Base-by-base conservation (phyloP, 441 rosid genomes). In the Raphanus hybrid region DNA sequence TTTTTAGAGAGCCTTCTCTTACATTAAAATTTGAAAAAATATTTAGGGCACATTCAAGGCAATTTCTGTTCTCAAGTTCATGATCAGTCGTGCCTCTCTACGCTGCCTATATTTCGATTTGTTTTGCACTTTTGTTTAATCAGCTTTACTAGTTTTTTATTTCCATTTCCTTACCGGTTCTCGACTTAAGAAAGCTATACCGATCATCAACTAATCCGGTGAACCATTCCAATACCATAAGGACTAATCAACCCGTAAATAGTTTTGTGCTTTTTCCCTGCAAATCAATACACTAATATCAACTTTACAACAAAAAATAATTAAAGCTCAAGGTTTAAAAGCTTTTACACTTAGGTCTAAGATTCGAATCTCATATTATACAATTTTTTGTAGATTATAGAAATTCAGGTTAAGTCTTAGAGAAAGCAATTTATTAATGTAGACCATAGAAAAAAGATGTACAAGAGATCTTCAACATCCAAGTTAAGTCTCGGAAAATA, bases 1-100 rank as follows among this genome's bases (percentile, higher is more conserved):
- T 75, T 48, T 67, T 75, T 34, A 68, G 79, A 75, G 79, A 68
- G 54, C 74, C 69, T 75, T 75, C 79, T 75, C 69, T 29, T 48
- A 75, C 0, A 75, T 34, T 8, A 72, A 72, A 61, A 11, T 10
- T 43, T 43, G 5, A 6, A 14, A 5, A 52, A 52, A n/a, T 1
- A 37, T 23, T 23, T 29, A 3, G 37, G 73, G 29, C 78, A 67
- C 2, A 45, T 60, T 67, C 27, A 34, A 60, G 12, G 34, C 34
- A 29, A 29, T 29, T 29, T 29, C 34, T 29, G 34, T 67, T 67
- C 67, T 75, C n/a, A 20, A 75, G 78, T 68, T 59, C 45, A 32
- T 59, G 68, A 74, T 32, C 72, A 65, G 71, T 63, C n/a, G 50
- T 4, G 16, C n/a, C 54, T 48, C 54, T n/a, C 2, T 54, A 54